Conservation (phyloP, 2,329 filamentous ascomycete genomes). For the Pseudodiploospora longispora region DNA sequence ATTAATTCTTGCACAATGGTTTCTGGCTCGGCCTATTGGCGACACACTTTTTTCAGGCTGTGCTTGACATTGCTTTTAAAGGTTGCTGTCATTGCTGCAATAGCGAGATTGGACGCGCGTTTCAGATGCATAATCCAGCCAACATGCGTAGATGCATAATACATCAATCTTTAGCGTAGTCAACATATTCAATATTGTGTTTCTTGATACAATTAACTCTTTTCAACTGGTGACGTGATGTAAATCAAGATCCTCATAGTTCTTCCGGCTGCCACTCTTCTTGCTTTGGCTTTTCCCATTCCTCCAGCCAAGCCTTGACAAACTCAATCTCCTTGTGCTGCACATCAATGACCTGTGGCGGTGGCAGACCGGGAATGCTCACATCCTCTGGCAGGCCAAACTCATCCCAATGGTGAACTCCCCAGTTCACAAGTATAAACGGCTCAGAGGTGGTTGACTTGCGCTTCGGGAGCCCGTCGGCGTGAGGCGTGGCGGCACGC, state of each 20-base stretch:
- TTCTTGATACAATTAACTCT: too few relatives aligned
- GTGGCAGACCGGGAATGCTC: slow-evolving; percentile 56
- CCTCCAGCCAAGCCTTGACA: slow-evolving; percentile 59
- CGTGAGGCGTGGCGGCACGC: slow-evolving; percentile 65
- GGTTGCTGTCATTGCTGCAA: too few relatives aligned
- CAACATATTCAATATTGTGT: too few relatives aligned
- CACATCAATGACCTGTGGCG: slow-evolving; percentile 46
- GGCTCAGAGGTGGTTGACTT: slow-evolving; percentile 57
- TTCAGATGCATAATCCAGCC: too few relatives aligned
- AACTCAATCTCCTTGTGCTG: slow-evolving; percentile 53
- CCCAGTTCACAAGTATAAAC: slow-evolving; percentile 63
- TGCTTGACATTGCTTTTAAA: too few relatives aligned
- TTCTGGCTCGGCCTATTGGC: too few relatives aligned
- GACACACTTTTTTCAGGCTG: too few relatives aligned
- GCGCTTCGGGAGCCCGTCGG: slow-evolving; percentile 49
- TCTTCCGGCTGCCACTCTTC: not conserved
- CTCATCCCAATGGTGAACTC: slow-evolving; percentile 77
- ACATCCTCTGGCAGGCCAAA: slow-evolving; percentile 49
- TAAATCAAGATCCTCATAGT: not conserved
- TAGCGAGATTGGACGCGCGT: too few relatives aligned
- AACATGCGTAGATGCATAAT: too few relatives aligned
- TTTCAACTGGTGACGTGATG: too few relatives aligned
- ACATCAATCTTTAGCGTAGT: too few relatives aligned
- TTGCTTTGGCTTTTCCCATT: slow-evolving; percentile 39
- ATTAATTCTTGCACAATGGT: too few relatives aligned